Percentiles rank a stretch among this genome's conserved stretches.
Evolutionary conservation across 352 stramenopile species (phyloP).

Genomic region (Phytophthora tubulina): DNA sequence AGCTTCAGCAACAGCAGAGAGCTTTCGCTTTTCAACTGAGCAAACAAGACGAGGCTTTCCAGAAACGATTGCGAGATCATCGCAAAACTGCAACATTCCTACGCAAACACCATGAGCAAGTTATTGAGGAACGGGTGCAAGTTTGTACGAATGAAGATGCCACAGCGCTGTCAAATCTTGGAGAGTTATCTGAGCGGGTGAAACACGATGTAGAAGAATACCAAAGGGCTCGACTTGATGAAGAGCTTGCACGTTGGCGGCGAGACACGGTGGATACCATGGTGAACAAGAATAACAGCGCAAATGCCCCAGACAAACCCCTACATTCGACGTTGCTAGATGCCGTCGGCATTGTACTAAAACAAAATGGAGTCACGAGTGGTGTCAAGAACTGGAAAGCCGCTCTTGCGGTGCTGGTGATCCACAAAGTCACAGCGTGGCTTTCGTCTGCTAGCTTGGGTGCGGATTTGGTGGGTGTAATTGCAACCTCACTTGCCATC

Average conservation of each 20-base stretch:
- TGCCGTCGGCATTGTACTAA: slow-evolving; percentile 18
- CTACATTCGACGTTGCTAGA: slow-evolving; percentile 14
- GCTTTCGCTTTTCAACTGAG: slow-evolving; percentile 21
- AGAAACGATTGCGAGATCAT: slow-evolving; percentile 20
- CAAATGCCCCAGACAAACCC: not conserved
- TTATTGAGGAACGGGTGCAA: slow-evolving; percentile 22
- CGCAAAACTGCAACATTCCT: slow-evolving; percentile 4
- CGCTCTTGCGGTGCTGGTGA: slow-evolving; percentile 17
- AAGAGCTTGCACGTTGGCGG: slow-evolving; percentile 22
- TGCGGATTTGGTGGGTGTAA: slow-evolving; percentile 9
- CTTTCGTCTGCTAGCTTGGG: slow-evolving; percentile 22
- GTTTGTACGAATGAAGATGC: slow-evolving; percentile 23
- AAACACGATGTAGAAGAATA: slow-evolving; percentile 31
- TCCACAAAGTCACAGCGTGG: slow-evolving; percentile 27
- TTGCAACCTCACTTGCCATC: slow-evolving; percentile 16
- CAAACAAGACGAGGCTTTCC: slow-evolving; percentile 22
- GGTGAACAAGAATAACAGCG: not conserved
- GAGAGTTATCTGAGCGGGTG: slow-evolving; percentile 26
- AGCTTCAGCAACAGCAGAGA: slow-evolving; percentile 26
- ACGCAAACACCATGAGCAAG: slow-evolving; percentile 18
- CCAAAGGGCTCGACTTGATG: slow-evolving; percentile 23
- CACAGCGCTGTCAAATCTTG: slow-evolving; percentile 12
- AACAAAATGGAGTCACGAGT: slow-evolving; percentile 20
- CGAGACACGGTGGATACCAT: not conserved
- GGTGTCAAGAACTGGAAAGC: slow-evolving; percentile 29